A percentile compares a stretch with the other conserved stretches of the same genome.
Conservation (phyloP, 805 yeast genomes). For the Tetrapisispora arboricola region DNA sequence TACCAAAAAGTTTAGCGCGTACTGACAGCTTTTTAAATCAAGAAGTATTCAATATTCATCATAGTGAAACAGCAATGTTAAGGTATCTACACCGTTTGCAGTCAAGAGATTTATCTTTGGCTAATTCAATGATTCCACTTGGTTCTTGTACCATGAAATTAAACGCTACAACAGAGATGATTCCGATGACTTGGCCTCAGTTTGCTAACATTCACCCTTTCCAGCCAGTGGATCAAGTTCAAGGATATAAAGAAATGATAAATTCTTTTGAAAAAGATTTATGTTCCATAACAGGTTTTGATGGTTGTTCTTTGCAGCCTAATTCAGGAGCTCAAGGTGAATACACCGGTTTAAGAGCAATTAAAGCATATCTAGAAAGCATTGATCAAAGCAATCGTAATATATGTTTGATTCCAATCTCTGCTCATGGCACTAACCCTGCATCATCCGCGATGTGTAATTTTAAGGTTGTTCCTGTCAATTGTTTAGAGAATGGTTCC, state of each 20-base stretch:
- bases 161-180: constrained; percentile 92
- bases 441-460: constrained; percentile 98
- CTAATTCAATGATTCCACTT: constrained; percentile 93
- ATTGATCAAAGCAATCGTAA: constrained; percentile 66
- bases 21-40: constrained; percentile 53
- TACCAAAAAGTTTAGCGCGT: constrained; percentile 43
- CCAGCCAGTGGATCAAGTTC: constrained; percentile 81
- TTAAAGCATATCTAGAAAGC: constrained; percentile 62
- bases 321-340: constrained; percentile 99
- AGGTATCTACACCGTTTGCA: constrained; percentile 83
- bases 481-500: constrained; percentile 78
- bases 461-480: constrained; percentile 83
- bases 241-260: constrained; percentile 71
- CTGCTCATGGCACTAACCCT: constrained; percentile 98
- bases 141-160: constrained; percentile 98
- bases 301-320: constrained; percentile 85
- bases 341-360: constrained; percentile 84
- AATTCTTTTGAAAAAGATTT: constrained; percentile 72
- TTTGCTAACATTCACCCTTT: constrained; percentile 86
- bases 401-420: constrained; percentile 88
- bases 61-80: constrained; percentile 90
- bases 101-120: constrained; percentile 80
- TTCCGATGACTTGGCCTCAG: constrained; percentile 90
- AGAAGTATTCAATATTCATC: constrained; percentile 76
- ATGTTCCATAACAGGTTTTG: constrained; percentile 88